Base-by-base conservation (phyloP, 2,329 filamentous ascomycete species). In the Colletotrichum lupini region DNA sequence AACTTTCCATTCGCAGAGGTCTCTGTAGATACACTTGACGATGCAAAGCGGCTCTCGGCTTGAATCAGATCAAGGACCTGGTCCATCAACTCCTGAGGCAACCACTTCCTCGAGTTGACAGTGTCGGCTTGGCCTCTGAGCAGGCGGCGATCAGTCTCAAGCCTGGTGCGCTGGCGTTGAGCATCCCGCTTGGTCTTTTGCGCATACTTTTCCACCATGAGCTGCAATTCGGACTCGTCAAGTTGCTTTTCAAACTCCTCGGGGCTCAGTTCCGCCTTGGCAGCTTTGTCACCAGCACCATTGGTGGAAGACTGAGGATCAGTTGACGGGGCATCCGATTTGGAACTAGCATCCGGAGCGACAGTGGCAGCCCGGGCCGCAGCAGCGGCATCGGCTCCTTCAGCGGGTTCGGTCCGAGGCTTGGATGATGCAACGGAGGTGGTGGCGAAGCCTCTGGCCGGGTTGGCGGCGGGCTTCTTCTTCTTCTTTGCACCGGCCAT, bases 191-290 rank as follows among this genome's bases (percentile, higher is more conserved):
- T 93, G 74, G 93, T 92, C 82, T 96, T 98, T 53, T 89, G 85
- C 0, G 92, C 92, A 82, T 96, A 86, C 79, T 95, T 97, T 75
- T 98, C 96, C 19, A 98, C 92, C 6, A 98, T 85, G 26, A 94
- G 84, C 81, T 98, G 95, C 49, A 99, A 86, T 78, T 97, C 95
- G n/a, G 95, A 93, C 78, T 95, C 93, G 81, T 98, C 95, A 19
- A 98, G 89, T 78, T 97, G 94, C 75, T 87, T 92, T 80, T 98
- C 97, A 64, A 98, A 93, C 81, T 98, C 94, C 80, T 98, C 96
- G 1, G 96, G 93, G 61, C 91, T 94, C 76, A 96, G 83, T 32
- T 89, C 85, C 67, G 90, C 84, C 65, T 83, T 80, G 56, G 64
- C 24, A 22, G 65, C 57, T 30, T 62, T 61, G 30, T 78, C 76